Evolutionary conservation across 768 basidiomycete genomes (phyloP).

Genomic region (Crepidotus variabilis): DNA sequence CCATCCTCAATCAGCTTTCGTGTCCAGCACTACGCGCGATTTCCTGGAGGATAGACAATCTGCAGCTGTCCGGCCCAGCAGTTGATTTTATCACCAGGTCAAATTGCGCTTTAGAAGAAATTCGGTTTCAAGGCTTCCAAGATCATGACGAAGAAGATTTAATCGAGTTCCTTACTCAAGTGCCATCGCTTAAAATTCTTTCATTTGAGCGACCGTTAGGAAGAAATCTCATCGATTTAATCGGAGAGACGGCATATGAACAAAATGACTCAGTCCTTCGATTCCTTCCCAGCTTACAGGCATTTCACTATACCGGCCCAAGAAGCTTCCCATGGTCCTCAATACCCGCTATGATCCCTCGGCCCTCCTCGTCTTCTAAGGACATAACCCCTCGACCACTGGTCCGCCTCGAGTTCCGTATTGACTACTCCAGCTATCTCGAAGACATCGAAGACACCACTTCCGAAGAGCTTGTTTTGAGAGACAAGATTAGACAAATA

Average conservation of each 20-base stretch:
- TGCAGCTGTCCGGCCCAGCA: too few species aligned
- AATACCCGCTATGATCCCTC: background rate
- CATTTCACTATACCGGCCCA: background rate
- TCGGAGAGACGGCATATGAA: background rate
- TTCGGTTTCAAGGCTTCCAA: too few species aligned
- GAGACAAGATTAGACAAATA: too few species aligned
- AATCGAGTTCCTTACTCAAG: background rate
- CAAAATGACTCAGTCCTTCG: background rate
- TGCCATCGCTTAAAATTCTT: background rate
- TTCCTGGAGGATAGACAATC: too few species aligned
- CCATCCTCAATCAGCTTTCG: too few species aligned
- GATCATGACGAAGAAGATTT: background rate
- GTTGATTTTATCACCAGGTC: too few species aligned
- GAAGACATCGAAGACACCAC: too few species aligned
- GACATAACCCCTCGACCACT: background rate
- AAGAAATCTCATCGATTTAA: background rate
- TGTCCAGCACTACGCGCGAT: too few species aligned
- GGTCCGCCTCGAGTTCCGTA: background rate
- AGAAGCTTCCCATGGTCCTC: background rate
- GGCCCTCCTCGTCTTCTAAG: background rate
- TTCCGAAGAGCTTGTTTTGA: too few species aligned
- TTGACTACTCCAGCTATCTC: too few species aligned
- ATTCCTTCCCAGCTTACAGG: background rate
- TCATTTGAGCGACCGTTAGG: background rate
- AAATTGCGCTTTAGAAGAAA: too few species aligned